These are phyloP conservation scores for Boehmeria nivea DNA, from an alignment of 306 rosid species.

Conservation along the genomic window DNA sequence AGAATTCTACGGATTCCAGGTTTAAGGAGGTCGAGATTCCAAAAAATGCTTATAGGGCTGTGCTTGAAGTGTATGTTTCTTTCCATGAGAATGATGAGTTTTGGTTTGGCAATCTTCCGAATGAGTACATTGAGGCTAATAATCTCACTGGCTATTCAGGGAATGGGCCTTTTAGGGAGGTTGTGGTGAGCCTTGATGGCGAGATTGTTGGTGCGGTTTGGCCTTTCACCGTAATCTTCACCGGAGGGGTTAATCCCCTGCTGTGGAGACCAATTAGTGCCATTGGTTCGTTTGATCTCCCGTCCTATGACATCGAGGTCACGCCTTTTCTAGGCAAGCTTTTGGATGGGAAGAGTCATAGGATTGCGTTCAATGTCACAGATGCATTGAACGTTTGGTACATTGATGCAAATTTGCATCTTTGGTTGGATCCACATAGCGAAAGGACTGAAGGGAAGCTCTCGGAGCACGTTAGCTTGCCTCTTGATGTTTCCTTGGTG, in stretches of 20 bases:
- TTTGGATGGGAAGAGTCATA: constrained; percentile 55
- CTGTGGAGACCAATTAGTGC: constrained; percentile 86
- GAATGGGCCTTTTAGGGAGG: constrained; percentile 80
- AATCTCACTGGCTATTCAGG: constrained; percentile 45
- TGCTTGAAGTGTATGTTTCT: constrained; percentile 73
- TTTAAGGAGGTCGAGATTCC: constrained; percentile 51
- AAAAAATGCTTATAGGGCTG: constrained; percentile 67
- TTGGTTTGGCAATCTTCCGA: constrained; percentile 60
- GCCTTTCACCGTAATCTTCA: constrained; percentile 81
- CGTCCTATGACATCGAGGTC: constrained; percentile 71
- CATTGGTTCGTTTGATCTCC: constrained; percentile 74
- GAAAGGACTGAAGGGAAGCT: constrained; percentile 45
- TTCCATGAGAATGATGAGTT: constrained; percentile 80
- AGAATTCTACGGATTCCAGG: constrained; percentile 38
- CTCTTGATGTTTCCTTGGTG: constrained; percentile 36
- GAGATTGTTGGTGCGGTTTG: constrained; percentile 55
- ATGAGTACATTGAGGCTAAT: constrained; percentile 52
- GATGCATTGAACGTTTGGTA: constrained; percentile 78
- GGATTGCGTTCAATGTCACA: constrained; percentile 60
- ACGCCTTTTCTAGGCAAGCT: constrained; percentile 57
- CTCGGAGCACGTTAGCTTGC: constrained; percentile 27
- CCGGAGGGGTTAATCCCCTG: constrained; percentile 80
- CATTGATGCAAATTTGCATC: constrained; percentile 70
- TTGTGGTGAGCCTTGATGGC: constrained; percentile 53
- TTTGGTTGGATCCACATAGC: constrained; percentile 61